phyloP scores from a whole-genome alignment of 305 asterid species.

The Salvia sclarea region DNA sequence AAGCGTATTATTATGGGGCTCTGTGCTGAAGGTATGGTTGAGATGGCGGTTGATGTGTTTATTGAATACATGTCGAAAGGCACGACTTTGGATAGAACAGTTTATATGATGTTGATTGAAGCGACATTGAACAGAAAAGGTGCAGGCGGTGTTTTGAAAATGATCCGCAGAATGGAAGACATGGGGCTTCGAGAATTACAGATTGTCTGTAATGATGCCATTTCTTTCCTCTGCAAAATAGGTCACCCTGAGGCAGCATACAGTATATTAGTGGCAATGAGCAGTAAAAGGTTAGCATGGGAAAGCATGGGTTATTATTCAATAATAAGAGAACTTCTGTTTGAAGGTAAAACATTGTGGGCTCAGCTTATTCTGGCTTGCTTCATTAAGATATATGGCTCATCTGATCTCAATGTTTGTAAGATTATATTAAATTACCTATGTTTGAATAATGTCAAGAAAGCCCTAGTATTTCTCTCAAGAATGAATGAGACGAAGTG shows the following conservation, averaged over 20 bases:
- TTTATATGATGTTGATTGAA: slow-evolving; percentile 50
- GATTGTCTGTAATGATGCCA: slow-evolving; percentile 42
- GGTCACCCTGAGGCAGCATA: slow-evolving; percentile 54
- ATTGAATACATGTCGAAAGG: slow-evolving; percentile 47
- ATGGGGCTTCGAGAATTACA: slow-evolving; percentile 38
- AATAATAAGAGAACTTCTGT: slow-evolving; percentile 51
- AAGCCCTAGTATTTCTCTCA: slow-evolving; percentile 50
- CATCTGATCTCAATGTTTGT: slow-evolving; percentile 47
- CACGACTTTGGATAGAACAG: slow-evolving; percentile 46
- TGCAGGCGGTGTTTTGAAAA: slow-evolving; percentile 44
- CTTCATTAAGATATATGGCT: slow-evolving; percentile 60
- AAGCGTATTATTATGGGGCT: slow-evolving; percentile 56
- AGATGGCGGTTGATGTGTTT: slow-evolving; percentile 60
- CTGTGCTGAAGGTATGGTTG: slow-evolving; percentile 56
- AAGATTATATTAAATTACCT: slow-evolving; percentile 46
- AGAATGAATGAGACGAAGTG: slow-evolving; percentile 37
- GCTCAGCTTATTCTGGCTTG: slow-evolving; percentile 50
- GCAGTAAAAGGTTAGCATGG: slow-evolving; percentile 41
- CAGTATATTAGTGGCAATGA: slow-evolving; percentile 44
- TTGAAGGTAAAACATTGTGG: slow-evolving; percentile 45
- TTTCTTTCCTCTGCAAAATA: slow-evolving; percentile 51
- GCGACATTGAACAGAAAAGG: slow-evolving; percentile 41
- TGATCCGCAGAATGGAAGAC: slow-evolving; percentile 49
- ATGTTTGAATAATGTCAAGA: slow-evolving; percentile 53
- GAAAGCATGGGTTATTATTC: slow-evolving; percentile 48